Conservation (phyloP, 352 stramenopile species). For the Globisporangium cylindrosporum region DNA sequence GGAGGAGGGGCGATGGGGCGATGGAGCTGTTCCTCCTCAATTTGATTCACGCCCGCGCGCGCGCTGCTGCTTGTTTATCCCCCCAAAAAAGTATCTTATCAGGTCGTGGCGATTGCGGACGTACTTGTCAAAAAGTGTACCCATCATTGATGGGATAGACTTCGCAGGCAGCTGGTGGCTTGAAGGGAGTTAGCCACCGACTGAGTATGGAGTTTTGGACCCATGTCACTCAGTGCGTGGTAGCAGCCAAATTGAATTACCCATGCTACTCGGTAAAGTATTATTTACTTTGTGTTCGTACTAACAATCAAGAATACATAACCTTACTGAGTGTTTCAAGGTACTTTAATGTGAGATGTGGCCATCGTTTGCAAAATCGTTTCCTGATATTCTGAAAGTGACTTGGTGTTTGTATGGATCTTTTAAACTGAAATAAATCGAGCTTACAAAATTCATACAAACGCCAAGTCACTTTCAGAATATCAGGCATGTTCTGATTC, state of each 20-base stretch:
- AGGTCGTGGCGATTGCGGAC: background rate
- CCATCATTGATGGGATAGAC: constrained; percentile 2
- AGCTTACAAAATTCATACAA: too few relatives aligned
- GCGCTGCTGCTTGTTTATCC: background rate
- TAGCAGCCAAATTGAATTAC: background rate
- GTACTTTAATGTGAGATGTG: background rate
- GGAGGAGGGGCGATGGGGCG: background rate
- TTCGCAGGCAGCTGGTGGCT: background rate
- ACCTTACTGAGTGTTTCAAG: background rate
- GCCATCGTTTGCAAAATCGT: too few relatives aligned
- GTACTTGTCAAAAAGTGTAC: background rate
- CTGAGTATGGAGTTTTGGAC: background rate
- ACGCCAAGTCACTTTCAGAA: too few relatives aligned
- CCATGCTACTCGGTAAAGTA: background rate
- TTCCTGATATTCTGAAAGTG: too few relatives aligned
- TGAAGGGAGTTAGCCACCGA: background rate
- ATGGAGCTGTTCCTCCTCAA: background rate
- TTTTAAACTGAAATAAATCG: too few relatives aligned
- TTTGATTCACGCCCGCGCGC: background rate
- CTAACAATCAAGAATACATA: too few relatives aligned
- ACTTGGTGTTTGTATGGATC: too few relatives aligned
- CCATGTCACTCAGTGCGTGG: background rate
- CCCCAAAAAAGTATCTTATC: background rate
- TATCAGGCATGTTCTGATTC: background rate
- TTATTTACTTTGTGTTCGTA: too few relatives aligned